Evolutionary conservation across 2,329 filamentous ascomycete genomes (phyloP), one percentile per base, ranked within the genome.

Genomic region (Aureobasidium musti): DNA sequence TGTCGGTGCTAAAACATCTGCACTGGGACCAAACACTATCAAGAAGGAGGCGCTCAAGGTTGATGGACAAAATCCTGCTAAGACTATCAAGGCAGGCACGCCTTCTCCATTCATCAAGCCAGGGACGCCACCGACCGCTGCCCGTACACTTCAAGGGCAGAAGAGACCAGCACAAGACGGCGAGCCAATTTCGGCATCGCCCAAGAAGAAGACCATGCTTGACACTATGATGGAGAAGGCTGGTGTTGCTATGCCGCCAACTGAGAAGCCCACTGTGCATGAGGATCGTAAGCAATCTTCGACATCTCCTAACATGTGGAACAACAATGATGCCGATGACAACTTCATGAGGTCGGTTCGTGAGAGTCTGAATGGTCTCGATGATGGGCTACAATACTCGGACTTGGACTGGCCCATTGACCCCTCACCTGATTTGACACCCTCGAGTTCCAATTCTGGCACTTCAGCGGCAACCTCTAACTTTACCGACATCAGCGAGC

Each of bases 401-500:
- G 41, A 66, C 52, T 26, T 68, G 59, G 49, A 67, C 26, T 63
- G 61, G 33, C 61, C 66, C 26, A 71, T 72, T 3, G 73, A 74
- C 39, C 71, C 53, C 3, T 74, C 65, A 72, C 75, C 33, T 73
- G 73, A 2, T 69, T 67, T 63, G 68, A 71, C 61, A 69, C 69
- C 52, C 19, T 72, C 69, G 21, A 61, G 66, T 35, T 63, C 68
- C 63, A 47, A 69, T 49, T 61, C 68, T 54, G 60, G 77, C 73
- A 7, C 76, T 2, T 75, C 76, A 14, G 74, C 75, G 0, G 71
- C 74, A 30, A 78, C 79, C 69, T 79, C 69, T 74, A 78, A 76
- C 30, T 73, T 74, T 54, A 80, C 77, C 52, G 80, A 82, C 64
- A 78, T 81, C 26, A 77, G 74, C 23, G 77, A 79, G 69, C 76